Evolutionary conservation across 192 early-diverging fungal genomes (phyloP), one percentile per base, ranked within the genome.

Genomic region (Pilaira anomala): DNA sequence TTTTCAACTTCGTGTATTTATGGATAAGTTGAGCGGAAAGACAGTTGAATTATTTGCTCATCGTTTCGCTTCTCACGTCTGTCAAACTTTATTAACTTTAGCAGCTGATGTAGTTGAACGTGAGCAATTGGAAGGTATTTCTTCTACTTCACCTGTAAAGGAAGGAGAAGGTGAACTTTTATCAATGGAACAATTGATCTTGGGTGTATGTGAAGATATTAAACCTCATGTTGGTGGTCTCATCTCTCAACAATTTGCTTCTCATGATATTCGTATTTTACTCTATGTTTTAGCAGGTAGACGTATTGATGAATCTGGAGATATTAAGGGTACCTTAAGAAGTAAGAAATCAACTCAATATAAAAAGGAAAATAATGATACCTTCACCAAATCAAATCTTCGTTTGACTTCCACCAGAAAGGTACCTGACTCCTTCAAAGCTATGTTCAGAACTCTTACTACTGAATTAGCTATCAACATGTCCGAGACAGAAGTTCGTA

Each of bases 1-100:
- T 65, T 84, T 86, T 61, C 89, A 91, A 66, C 73, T 93, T 19
- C 83, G 90, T 22, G 77, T 85, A 18, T 88, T 92, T 60, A 79
- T 88, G 63, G 75, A 81, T 58, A 68, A 77, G 36, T 67, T 86
- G 19, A 77, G 78, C 41, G 83, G 84, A 57, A 78, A 82, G 61
- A 48, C 67, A 39, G 59, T 83, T 24, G 80, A 84, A 55, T 76
- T 95, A 41, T 91, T 92, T 30, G 79, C 84, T 16, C 92, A 95
- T 66, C 89, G 86, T 52, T 94, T 91, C 66, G 91, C 90, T 2
- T 94, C 92, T 1, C 93, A 95, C 62, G 92, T 92, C 0, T 83
- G 85, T 51, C 93, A 95, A 79, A 92, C 93, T 14, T 66, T 95
- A 16, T 69, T 94, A 48, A 79, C 83, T 8, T 66, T 92, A 4